Percentiles rank a stretch among this genome's conserved stretches.
These are phyloP conservation scores for California macrophylla DNA, from an alignment of 441 rosid species.

Conservation along the genomic window DNA sequence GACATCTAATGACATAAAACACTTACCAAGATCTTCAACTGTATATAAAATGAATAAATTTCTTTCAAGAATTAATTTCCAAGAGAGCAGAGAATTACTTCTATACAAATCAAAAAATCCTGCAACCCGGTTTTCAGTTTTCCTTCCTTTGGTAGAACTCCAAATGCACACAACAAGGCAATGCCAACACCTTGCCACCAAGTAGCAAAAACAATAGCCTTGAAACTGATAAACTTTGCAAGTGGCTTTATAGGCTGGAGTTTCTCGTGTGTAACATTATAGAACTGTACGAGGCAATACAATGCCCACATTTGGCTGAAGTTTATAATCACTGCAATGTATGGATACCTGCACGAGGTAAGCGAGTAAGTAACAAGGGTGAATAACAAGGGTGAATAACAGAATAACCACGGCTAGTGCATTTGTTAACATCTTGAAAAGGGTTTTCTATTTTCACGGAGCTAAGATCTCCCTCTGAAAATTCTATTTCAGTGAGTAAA, in stretches of 20 bases:
- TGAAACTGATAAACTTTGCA: slow-evolving; percentile 85
- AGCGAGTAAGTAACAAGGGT: too few species aligned
- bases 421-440: too few species aligned
- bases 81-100: slow-evolving; percentile 31
- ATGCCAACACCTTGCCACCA: slow-evolving; percentile 96
- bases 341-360: slow-evolving; percentile 82
- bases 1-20: too few species aligned
- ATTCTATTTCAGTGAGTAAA: neutral
- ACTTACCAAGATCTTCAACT: neutral
- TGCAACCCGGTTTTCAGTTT: slow-evolving; percentile 50
- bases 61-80: neutral
- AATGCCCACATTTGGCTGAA: slow-evolving; percentile 96
- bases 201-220: slow-evolving; percentile 81
- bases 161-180: slow-evolving; percentile 43
- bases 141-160: slow-evolving; percentile 52
- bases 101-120: slow-evolving; percentile 76
- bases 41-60: neutral
- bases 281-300: slow-evolving; percentile 84
- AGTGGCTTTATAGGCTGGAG: slow-evolving; percentile 65
- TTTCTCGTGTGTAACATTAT: slow-evolving; percentile 57
- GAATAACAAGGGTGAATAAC: too few species aligned
- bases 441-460: too few species aligned
- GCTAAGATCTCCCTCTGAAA: too few species aligned
- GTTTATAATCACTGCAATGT: slow-evolving; percentile 58
- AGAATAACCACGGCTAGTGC: too few species aligned